Evolutionary conservation across 352 stramenopile species (phyloP).

Genomic region (Phytophthora tubulina): DNA sequence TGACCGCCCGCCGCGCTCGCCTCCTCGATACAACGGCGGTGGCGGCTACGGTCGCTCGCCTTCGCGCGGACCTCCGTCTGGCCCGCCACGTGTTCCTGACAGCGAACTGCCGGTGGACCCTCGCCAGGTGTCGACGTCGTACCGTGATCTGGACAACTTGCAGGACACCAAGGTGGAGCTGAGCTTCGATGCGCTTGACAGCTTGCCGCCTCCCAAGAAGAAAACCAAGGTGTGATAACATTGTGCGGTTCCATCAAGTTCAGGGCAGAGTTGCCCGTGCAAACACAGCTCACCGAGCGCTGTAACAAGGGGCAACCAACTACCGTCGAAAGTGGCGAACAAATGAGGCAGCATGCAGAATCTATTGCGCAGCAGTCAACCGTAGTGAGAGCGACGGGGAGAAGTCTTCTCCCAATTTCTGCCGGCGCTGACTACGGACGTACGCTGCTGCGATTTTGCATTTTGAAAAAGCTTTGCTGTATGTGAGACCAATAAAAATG

Average conservation of each 20-base stretch:
- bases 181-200: constrained; percentile 85
- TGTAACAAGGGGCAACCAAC: constrained; percentile 33
- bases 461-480: constrained; percentile 36
- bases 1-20: constrained; percentile 49
- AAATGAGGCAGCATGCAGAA: constrained; percentile 32
- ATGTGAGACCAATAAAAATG: constrained; percentile 44
- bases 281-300: constrained; percentile 24
- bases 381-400: constrained; percentile 32
- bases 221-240: constrained; percentile 75
- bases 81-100: constrained; percentile 55
- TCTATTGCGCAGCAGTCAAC: constrained; percentile 24
- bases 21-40: constrained; percentile 41
- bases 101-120: constrained; percentile 80
- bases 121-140: constrained; percentile 84
- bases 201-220: constrained; percentile 86
- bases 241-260: constrained; percentile 19
- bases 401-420: constrained; percentile 18
- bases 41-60: constrained; percentile 42
- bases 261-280: constrained; percentile 18
- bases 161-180: constrained; percentile 87
- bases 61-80: constrained; percentile 37
- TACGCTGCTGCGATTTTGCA: constrained; percentile 37
- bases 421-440: constrained; percentile 27
- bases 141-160: constrained; percentile 87
- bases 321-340: constrained; percentile 32